Percentiles rank a stretch among this genome's conserved stretches.
Evolutionary conservation across 2,329 filamentous ascomycete species (phyloP).

Genomic region (Exserohilum rostratum): DNA sequence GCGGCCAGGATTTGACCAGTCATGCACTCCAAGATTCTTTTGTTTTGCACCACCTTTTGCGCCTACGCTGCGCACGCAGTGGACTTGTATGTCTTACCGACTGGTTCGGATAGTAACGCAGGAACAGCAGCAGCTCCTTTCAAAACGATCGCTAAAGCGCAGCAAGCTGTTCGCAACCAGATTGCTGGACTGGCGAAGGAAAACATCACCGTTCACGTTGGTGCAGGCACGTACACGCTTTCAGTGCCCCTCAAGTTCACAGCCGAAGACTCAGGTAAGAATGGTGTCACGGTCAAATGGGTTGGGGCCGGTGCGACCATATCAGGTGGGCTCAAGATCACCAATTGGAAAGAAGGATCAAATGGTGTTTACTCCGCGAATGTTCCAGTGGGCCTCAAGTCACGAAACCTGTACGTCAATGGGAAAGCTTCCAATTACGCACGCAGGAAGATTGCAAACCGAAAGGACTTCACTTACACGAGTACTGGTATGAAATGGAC

Average conservation of each 20-base stretch:
- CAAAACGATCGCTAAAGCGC: slow-evolving; percentile 14
- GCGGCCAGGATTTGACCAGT: not conserved
- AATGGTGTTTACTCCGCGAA: slow-evolving; percentile 18
- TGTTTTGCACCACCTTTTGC: not conserved
- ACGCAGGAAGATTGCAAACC: slow-evolving; percentile 19
- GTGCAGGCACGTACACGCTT: slow-evolving; percentile 14
- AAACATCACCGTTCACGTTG: slow-evolving; percentile 17
- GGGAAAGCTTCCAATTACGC: slow-evolving; percentile 23
- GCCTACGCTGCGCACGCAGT: not conserved
- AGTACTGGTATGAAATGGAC: slow-evolving; percentile 17
- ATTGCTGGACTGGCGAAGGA: slow-evolving; percentile 5
- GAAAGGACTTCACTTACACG: slow-evolving; percentile 18
- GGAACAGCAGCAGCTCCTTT: slow-evolving; percentile 6
- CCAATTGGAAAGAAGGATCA: slow-evolving; percentile 13
- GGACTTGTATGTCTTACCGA: slow-evolving; percentile 1
- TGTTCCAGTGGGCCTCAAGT: slow-evolving; percentile 16
- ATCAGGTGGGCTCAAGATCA: slow-evolving; percentile 16
- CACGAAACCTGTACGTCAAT: slow-evolving; percentile 22
- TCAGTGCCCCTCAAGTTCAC: slow-evolving; percentile 16
- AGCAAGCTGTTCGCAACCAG: slow-evolving; percentile 15
- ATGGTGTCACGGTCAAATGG: slow-evolving; percentile 19
- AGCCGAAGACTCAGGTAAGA: slow-evolving; percentile 16
- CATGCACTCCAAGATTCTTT: not conserved
- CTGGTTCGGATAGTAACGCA: not conserved
- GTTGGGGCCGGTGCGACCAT: slow-evolving; percentile 11